phyloP scores from a whole-genome alignment of 2,329 filamentous ascomycete genomes.

The Penicillium concentricum region DNA sequence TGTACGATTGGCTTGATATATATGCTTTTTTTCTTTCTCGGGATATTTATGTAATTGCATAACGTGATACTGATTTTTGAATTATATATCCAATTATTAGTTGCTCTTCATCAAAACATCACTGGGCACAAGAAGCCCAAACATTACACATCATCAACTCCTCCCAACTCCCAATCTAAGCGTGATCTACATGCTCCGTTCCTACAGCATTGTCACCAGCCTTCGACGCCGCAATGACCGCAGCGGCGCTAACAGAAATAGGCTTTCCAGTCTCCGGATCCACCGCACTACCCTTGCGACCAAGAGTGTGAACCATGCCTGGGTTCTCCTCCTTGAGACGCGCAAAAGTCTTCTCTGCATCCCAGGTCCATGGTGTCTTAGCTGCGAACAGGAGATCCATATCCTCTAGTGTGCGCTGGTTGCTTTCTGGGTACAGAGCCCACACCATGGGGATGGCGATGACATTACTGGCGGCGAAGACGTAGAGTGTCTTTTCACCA shows the following conservation, averaged over 20 bases:
- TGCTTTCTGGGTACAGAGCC: slow-evolving; percentile 72
- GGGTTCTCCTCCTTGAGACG: slow-evolving; percentile 62
- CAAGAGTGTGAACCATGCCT: slow-evolving; percentile 44
- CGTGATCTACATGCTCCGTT: slow-evolving; percentile 20
- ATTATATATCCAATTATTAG: background rate
- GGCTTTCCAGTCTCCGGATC: slow-evolving; percentile 33
- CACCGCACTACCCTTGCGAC: slow-evolving; percentile 33
- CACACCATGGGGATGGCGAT: slow-evolving; percentile 68
- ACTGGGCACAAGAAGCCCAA: background rate
- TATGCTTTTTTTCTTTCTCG: background rate
- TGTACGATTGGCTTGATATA: background rate
- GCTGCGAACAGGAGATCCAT: slow-evolving; percentile 72
- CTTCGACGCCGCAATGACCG: slow-evolving; percentile 1
- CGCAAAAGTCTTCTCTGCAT: slow-evolving; percentile 64
- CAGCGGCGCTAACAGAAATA: slow-evolving; percentile 7
- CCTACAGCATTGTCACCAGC: slow-evolving; percentile 3
- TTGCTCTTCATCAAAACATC: background rate
- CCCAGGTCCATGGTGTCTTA: slow-evolving; percentile 67
- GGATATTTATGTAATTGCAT: too few species aligned
- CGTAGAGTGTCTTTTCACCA: slow-evolving; percentile 69
- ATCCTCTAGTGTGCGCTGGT: slow-evolving; percentile 71
- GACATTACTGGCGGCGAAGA: slow-evolving; percentile 68
- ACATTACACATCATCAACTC: background rate
- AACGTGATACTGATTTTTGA: background rate
- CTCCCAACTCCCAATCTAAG: background rate